A percentile compares a stretch with the other conserved stretches of the same genome.
These are phyloP conservation scores for Pelargonium nanum DNA, from an alignment of 345 rosid genomes.

Conservation along the genomic window DNA sequence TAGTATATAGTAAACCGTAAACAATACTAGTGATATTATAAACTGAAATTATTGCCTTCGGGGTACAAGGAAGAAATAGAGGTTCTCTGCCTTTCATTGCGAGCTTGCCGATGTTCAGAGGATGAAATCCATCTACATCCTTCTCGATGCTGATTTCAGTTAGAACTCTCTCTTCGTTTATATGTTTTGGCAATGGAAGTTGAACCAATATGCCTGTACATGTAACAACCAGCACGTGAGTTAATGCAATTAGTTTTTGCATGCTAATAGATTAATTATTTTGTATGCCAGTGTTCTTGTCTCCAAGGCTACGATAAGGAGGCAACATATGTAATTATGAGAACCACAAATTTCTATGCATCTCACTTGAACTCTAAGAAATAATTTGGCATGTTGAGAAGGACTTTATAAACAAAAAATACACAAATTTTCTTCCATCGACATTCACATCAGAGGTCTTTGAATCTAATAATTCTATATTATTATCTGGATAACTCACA, in stretches of 20 bases:
- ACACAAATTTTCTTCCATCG: no score
- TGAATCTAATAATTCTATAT: no score
- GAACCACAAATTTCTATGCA: no score
- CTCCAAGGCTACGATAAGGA: no score
- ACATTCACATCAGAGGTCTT: no score
- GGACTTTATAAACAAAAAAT: no score
- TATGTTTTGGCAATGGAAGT: slow-evolving; percentile 81
- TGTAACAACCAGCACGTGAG: not conserved
- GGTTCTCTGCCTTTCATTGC: slow-evolving; percentile 89
- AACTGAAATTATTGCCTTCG: slow-evolving; percentile 45
- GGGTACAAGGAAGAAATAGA: slow-evolving; percentile 72
- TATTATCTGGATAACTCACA: no score
- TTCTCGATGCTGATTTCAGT: slow-evolving; percentile 65
- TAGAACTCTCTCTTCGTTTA: slow-evolving; percentile 74
- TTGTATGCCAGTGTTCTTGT: no score
- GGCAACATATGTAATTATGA: no score
- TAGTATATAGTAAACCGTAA: not conserved
- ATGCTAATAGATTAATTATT: no score
- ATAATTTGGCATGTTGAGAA: no score
- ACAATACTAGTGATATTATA: not conserved
- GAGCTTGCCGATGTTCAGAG: slow-evolving; percentile 70
- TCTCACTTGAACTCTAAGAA: no score
- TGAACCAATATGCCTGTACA: slow-evolving; percentile 79
- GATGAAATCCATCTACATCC: slow-evolving; percentile 90
- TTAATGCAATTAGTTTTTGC: not conserved